Percentiles rank a stretch among this genome's conserved stretches.
phyloP scores from a whole-genome alignment of 257 asterid species.

The Lantana camara region DNA sequence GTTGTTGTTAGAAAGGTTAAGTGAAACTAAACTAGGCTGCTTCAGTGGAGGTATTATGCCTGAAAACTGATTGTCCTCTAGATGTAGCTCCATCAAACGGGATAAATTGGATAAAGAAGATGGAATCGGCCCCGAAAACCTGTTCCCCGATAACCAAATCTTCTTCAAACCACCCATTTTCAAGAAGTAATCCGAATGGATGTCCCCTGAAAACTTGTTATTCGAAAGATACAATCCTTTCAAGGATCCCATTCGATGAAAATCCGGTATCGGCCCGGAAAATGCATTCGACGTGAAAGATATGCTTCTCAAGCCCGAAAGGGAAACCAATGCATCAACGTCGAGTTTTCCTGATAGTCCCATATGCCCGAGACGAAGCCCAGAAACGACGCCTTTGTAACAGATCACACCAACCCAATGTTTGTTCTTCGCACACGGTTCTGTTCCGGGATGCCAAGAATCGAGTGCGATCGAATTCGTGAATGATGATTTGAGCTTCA shows the following conservation, averaged over 20 bases:
- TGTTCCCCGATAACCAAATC: slow-evolving; percentile 67
- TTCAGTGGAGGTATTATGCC: slow-evolving; percentile 58
- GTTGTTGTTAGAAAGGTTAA: slow-evolving; percentile 59
- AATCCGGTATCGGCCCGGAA: slow-evolving; percentile 76
- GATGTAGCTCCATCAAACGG: slow-evolving; percentile 53
- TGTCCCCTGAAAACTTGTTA: slow-evolving; percentile 71
- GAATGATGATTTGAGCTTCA: slow-evolving; percentile 57
- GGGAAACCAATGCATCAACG: slow-evolving; percentile 55
- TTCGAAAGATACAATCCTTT: slow-evolving; percentile 57
- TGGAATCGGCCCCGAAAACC: slow-evolving; percentile 63
- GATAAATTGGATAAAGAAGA: slow-evolving; percentile 42
- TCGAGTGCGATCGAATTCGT: slow-evolving; percentile 49
- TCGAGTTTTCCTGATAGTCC: slow-evolving; percentile 70
- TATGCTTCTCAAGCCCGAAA: slow-evolving; percentile 53
- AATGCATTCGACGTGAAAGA: slow-evolving; percentile 51
- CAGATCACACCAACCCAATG: slow-evolving; percentile 67
- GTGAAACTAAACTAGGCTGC: slow-evolving; percentile 34
- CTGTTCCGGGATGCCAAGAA: slow-evolving; percentile 71
- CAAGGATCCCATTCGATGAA: slow-evolving; percentile 48
- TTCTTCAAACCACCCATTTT: slow-evolving; percentile 63
- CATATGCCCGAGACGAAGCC: slow-evolving; percentile 47
- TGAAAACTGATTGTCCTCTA: slow-evolving; percentile 63
- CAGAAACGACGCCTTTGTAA: slow-evolving; percentile 39
- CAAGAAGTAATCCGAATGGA: slow-evolving; percentile 53
- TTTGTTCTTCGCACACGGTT: slow-evolving; percentile 46